These are phyloP conservation scores for Xylaria scruposa DNA, from an alignment of 495 filamentous ascomycete species.

Conservation along the genomic window DNA sequence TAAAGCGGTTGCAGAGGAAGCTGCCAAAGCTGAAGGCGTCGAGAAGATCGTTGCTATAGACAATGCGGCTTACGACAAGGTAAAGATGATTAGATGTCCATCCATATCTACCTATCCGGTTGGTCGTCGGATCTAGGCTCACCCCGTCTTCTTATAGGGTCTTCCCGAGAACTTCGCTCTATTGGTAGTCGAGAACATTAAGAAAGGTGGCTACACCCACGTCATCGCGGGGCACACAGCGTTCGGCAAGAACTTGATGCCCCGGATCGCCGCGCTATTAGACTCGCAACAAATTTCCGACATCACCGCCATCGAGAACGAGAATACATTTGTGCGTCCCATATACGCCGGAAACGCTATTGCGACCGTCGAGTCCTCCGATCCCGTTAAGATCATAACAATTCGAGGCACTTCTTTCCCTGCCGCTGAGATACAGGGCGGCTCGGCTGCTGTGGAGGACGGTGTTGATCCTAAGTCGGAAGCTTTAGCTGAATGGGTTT, in stretches of 20 bases:
- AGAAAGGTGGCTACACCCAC: conserved; percentile 90
- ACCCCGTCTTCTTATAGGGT: conserved; percentile 58
- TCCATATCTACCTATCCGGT: background rate
- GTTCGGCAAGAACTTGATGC: conserved; percentile 94
- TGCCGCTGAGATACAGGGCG: conserved; percentile 59
- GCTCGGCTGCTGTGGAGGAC: conserved; percentile 65
- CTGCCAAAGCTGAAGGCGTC: conserved; percentile 85
- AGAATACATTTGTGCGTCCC: conserved; percentile 94
- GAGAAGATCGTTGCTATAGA: conserved; percentile 91
- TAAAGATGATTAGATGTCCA: conserved; percentile 37
- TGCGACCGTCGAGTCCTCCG: conserved; percentile 91
- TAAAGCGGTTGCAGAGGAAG: conserved; percentile 82
- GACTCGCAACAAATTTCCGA: conserved; percentile 94
- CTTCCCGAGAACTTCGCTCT: conserved; percentile 96
- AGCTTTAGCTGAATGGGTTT: conserved; percentile 82
- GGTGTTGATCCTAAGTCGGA: conserved; percentile 77
- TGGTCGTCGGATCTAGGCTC: conserved; percentile 3
- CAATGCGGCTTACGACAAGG: conserved; percentile 91
- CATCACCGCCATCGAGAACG: conserved; percentile 82
- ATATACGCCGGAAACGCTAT: conserved; percentile 99
- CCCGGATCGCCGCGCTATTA: conserved; percentile 92
- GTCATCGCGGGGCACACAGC: conserved; percentile 90
- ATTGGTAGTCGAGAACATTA: conserved; percentile 91
- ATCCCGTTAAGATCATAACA: conserved; percentile 86
- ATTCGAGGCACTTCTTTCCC: conserved; percentile 91